phyloP scores from a whole-genome alignment of 208 protist species.

The Wallacemonas sp. region DNA sequence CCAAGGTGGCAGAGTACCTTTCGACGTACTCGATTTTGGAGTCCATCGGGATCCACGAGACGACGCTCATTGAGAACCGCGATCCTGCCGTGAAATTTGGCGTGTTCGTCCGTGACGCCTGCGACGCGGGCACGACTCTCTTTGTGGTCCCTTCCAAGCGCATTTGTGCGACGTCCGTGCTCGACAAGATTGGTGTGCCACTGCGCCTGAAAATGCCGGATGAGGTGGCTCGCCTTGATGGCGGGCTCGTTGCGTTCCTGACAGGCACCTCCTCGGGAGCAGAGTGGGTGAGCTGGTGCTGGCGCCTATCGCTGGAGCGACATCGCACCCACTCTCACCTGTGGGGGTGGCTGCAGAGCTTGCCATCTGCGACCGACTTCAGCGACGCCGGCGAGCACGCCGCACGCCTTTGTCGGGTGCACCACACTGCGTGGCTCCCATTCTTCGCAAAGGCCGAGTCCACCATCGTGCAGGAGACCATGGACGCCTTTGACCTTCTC shows the following conservation, averaged over 20 bases:
- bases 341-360: constrained; percentile 84
- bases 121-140: constrained; percentile 76
- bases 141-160: constrained; percentile 74
- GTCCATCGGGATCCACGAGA: constrained; percentile 77
- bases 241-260: constrained; percentile 60
- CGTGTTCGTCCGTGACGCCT: constrained; percentile 85
- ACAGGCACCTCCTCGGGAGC: constrained; percentile 23
- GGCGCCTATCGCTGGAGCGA: constrained; percentile 76
- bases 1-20: constrained; percentile 85
- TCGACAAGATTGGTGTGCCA: constrained; percentile 49
- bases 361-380: constrained; percentile 49
- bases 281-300: constrained; percentile 75
- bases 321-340: constrained; percentile 70
- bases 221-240: constrained; percentile 19
- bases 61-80: constrained; percentile 78
- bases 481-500: constrained; percentile 41
- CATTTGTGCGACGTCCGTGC: constrained; percentile 48
- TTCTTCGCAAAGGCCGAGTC: constrained; percentile 40
- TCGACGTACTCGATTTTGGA: constrained; percentile 86
- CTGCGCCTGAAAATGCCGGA: constrained; percentile 3
- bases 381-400: constrained; percentile 33
- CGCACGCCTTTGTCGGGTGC: constrained; percentile 58
- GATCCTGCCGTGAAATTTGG: constrained; percentile 67
- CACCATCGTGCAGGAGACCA: constrained; percentile 50
- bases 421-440: constrained; percentile 59